Evolutionary conservation across 768 basidiomycete genomes (phyloP), one percentile per base, ranked within the genome.

Genomic region (Tricholoma sp.): DNA sequence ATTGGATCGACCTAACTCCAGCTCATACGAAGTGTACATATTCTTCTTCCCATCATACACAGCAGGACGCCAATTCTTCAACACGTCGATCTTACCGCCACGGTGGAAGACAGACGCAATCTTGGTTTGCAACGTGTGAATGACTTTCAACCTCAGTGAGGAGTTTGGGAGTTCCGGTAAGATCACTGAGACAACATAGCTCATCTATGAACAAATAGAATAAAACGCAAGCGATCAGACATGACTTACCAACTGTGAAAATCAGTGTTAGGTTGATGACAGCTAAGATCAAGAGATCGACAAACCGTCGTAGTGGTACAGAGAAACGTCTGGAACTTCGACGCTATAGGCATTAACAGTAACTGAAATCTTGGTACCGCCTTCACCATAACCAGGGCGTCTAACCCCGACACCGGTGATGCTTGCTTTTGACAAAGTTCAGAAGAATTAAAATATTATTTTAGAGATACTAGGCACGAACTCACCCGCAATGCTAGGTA

Each of bases 301-400:
- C 50, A 7, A 36, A 85, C 85, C 83, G 63, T 91, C 88, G 59
- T 91, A 90, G 54, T 91, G 89, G 52, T 81, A 76, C n/a, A 91
- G 86, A 3, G 76, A 76, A 0, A 64, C 68, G 11, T 84, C 74
- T 0, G 85, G 79, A 1, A 85, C 75, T 0, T 70, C 68, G 3
- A 76, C 72, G 11, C 66, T 63, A 60, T 86, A 88, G 32, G 83
- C 78, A 65, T 88, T 91, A 34, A 74, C 70, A 47, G 24, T 50
- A 51, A 59, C 67, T 12, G 59, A 61, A 29, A 78, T 72, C 1
- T 67, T 61, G 20, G 67, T 73, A 1, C 89, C 89, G 34, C 69
- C 69, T 0, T 67, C 70, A 17, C 84, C 85, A 53, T 75, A 84
- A 11, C 72, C 80, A 13, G 82, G 76, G 34, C 89, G 76, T 56